These are phyloP conservation scores for Clavispora vitiphila DNA, from an alignment of 805 yeast genomes.

Conservation along the genomic window DNA sequence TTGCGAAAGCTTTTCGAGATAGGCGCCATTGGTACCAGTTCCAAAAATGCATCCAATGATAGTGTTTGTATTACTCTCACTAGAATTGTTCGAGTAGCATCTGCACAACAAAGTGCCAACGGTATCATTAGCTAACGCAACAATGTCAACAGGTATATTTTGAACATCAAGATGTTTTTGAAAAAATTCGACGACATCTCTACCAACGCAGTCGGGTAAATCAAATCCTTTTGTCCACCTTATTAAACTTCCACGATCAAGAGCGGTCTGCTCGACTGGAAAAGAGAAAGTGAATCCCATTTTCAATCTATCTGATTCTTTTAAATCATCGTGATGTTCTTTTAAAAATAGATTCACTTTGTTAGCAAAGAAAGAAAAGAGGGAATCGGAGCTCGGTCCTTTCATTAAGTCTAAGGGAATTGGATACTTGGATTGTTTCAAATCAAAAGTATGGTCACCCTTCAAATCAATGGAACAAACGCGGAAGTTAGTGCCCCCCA, in stretches of 20 bases:
- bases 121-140: constrained; percentile 92
- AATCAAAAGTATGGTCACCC: constrained; percentile 73
- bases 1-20: constrained; percentile 68
- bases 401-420: constrained; percentile 80
- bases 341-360: constrained; percentile 62
- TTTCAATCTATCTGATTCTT: constrained; percentile 40
- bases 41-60: constrained; percentile 90
- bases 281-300: constrained; percentile 93
- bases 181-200: constrained; percentile 70
- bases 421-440: constrained; percentile 71
- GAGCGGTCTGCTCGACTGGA: constrained; percentile 83
- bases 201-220: constrained; percentile 77
- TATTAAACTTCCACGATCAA: constrained; percentile 72
- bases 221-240: constrained; percentile 98
- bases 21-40: constrained; percentile 97
- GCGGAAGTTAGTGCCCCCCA: constrained; percentile 95
- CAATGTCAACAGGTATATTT: constrained; percentile 62
- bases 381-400: constrained; percentile 51
- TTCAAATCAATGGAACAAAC: constrained; percentile 80
- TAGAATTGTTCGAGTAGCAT: constrained; percentile 66
- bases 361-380: constrained; percentile 71
- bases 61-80: constrained; percentile 66
- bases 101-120: constrained; percentile 90
- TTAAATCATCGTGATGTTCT: constrained; percentile 54
- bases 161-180: constrained; percentile 63